phyloP scores from a whole-genome alignment of 2,329 filamentous ascomycete species.

The Diaporthe caulivora region DNA sequence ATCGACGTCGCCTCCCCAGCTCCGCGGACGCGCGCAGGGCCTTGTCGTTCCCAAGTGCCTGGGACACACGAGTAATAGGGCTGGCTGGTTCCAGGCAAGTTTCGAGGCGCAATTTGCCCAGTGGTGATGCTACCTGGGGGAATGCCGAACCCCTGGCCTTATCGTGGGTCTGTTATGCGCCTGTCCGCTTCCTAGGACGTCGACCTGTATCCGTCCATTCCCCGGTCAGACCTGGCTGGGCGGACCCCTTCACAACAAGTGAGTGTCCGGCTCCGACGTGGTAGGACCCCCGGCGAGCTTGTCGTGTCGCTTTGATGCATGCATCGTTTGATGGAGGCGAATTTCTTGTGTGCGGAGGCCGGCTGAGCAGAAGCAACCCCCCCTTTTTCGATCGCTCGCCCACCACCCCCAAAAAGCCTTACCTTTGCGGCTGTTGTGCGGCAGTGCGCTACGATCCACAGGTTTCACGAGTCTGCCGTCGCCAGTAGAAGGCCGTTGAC shows the following conservation, averaged over 20 bases:
- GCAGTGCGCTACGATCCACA: neutral
- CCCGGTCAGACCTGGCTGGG: neutral
- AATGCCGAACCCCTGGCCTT: neutral
- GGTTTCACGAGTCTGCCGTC: neutral
- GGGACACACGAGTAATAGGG: conserved; percentile 11
- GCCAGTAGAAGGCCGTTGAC: conserved; percentile 23
- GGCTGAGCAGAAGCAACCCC: neutral
- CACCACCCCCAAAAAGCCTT: neutral
- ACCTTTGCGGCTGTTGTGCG: conserved; percentile 6
- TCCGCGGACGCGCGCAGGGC: neutral
- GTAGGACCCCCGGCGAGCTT: neutral
- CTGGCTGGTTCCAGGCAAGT: conserved; percentile 14
- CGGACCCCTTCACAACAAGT: neutral
- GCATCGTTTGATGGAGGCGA: conserved; percentile 24
- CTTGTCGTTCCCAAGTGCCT: neutral
- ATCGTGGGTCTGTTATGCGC: neutral
- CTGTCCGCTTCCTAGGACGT: neutral
- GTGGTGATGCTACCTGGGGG: neutral
- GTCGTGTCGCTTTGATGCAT: neutral
- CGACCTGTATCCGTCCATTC: neutral
- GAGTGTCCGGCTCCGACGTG: neutral
- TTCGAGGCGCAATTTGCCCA: conserved; percentile 15
- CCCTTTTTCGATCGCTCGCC: neutral
- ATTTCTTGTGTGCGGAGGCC: neutral
- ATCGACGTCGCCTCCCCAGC: neutral